Percentiles rank a stretch among this genome's conserved stretches.
Conservation (phyloP, 176 grass and related monocot species). For the Oryza officinalis region DNA sequence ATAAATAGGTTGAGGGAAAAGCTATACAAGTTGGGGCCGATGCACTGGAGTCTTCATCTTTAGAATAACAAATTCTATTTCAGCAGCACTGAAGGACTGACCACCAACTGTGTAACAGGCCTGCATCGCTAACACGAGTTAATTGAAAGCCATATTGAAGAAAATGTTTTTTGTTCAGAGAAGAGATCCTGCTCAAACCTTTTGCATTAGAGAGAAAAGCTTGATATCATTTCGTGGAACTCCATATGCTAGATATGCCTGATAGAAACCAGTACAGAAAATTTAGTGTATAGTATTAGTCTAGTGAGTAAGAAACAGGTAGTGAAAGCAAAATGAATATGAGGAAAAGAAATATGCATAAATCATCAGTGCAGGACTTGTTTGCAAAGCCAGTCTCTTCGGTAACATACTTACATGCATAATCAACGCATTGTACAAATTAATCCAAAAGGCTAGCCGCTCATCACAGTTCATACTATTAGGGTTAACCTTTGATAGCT, state of each 20-base stretch:
- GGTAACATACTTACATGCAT: conserved; percentile 87
- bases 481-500: conserved; percentile 83
- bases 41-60: conserved; percentile 89
- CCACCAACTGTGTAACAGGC: conserved; percentile 91
- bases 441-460: conserved; percentile 97
- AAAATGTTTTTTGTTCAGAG: conserved; percentile 2
- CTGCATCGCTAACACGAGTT: conserved; percentile 46
- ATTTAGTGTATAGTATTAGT: neutral
- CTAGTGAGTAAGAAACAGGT: conserved; percentile 4
- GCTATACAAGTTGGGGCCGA: conserved; percentile 79
- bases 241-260: conserved; percentile 98
- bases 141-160: conserved; percentile 3
- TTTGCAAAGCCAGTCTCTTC: neutral
- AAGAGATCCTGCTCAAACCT: conserved; percentile 55
- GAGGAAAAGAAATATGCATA: neutral
- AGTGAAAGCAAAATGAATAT: conserved; percentile 4
- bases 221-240: conserved; percentile 93
- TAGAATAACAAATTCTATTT: conserved; percentile 91
- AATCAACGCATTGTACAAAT: conserved; percentile 94
- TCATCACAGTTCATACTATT: conserved; percentile 62
- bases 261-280: conserved; percentile 29
- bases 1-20: conserved; percentile 17
- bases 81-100: conserved; percentile 90
- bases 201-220: conserved; percentile 98
- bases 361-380: conserved; percentile 3